phyloP scores from a whole-genome alignment of 225 moss, liverwort and hornwort genomes.

The Sphagnum tenellum region DNA sequence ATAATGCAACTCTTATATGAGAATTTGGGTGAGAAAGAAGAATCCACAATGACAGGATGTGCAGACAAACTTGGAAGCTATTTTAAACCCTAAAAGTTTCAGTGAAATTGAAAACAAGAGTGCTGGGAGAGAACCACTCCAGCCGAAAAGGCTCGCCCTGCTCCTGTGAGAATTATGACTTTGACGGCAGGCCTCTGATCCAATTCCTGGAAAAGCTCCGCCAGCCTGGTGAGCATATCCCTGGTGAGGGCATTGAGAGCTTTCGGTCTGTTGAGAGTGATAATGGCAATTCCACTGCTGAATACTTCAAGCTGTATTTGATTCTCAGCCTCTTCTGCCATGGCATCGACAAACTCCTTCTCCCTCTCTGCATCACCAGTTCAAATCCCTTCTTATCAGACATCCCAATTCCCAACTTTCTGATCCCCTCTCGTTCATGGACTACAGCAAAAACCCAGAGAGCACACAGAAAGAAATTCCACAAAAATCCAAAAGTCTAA shows the following conservation, averaged over 20 bases:
- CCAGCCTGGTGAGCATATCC: constrained; percentile 69
- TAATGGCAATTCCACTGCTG: constrained; percentile 62
- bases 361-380: too few species aligned
- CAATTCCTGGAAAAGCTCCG: constrained; percentile 43
- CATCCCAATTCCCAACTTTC: too few species aligned
- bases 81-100: background rate
- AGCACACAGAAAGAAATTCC: too few species aligned
- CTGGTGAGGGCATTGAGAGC: constrained; percentile 75
- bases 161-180: constrained; percentile 79
- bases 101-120: background rate
- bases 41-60: background rate
- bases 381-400: too few species aligned
- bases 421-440: too few species aligned
- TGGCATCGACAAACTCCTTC: constrained; percentile 1
- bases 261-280: constrained; percentile 77
- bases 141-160: constrained; percentile 79
- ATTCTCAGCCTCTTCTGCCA: constrained; percentile 45
- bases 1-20: too few species aligned
- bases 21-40: background rate
- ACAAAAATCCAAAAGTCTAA: too few species aligned
- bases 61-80: background rate
- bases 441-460: too few species aligned
- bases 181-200: constrained; percentile 45
- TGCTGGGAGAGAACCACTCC: constrained; percentile 54
- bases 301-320: constrained; percentile 54